phyloP scores from a whole-genome alignment of 2,329 filamentous ascomycete genomes.

The Drechslerella dactyloides region DNA sequence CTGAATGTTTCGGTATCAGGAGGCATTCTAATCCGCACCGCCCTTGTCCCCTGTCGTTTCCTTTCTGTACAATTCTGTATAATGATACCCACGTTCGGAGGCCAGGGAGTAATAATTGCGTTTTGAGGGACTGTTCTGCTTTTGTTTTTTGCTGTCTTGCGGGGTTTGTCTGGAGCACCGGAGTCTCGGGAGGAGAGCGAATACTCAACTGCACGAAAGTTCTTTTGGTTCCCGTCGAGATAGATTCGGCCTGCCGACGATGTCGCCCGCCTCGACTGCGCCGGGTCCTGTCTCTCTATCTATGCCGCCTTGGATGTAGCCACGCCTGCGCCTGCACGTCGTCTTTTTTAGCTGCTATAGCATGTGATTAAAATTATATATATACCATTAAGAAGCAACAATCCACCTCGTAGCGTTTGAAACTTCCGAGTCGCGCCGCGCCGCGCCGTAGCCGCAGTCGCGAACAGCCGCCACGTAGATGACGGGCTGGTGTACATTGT shows the following conservation, averaged over 20 bases:
- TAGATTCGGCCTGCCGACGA: background rate
- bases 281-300: background rate
- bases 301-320: constrained; percentile 1
- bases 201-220: too few relatives aligned
- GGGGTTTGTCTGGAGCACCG: constrained; percentile 2
- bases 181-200: background rate
- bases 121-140: constrained; percentile 33
- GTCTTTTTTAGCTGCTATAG: background rate
- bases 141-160: constrained; percentile 7
- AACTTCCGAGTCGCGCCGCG: background rate
- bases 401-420: background rate
- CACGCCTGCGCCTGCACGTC: background rate
- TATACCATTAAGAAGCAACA: background rate
- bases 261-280: background rate
- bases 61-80: constrained; percentile 43
- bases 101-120: constrained; percentile 44
- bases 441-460: background rate
- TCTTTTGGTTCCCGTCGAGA: background rate
- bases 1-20: background rate
- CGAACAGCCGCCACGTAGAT: too few relatives aligned
- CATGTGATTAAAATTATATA: background rate
- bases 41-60: constrained; percentile 20
- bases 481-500: too few relatives aligned
- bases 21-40: background rate
- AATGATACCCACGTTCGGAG: constrained; percentile 48